phyloP scores from a whole-genome alignment of 2,329 filamentous ascomycete genomes.

The Aureobasidium sp. region DNA sequence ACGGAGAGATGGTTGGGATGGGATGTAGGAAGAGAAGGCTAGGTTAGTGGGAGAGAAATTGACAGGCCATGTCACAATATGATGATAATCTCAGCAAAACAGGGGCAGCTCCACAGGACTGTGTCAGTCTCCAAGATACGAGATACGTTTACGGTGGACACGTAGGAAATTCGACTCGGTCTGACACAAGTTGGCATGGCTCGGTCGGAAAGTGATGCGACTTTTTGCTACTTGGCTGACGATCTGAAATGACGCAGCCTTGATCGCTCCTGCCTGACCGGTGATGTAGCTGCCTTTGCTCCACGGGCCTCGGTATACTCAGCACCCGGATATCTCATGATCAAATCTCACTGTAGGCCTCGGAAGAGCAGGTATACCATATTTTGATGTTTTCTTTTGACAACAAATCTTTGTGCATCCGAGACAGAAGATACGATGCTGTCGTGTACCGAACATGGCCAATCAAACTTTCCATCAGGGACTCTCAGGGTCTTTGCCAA shows the following conservation, averaged over 20 bases:
- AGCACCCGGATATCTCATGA: not conserved
- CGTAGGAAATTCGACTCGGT: not conserved
- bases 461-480: not conserved
- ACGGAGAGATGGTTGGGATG: not conserved
- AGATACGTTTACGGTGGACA: slow-evolving; percentile 1
- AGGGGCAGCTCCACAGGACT: not conserved
- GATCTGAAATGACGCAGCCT: slow-evolving; percentile 16
- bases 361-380: not conserved
- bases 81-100: not conserved
- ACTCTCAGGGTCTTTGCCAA: slow-evolving; percentile 11
- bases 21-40: not conserved
- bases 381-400: not conserved
- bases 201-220: not conserved
- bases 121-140: not conserved
- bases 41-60: not conserved
- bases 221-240: slow-evolving; percentile 11
- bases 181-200: slow-evolving; percentile 6
- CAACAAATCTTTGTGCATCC: slow-evolving; percentile 1
- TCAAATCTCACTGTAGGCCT: no score
- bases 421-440: not conserved
- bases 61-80: not conserved
- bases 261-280: no score
- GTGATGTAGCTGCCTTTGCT: not conserved
- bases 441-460: not conserved
- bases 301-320: not conserved